Base-by-base conservation (phyloP, 306 rosid species). In the Luffa acutangula region DNA sequence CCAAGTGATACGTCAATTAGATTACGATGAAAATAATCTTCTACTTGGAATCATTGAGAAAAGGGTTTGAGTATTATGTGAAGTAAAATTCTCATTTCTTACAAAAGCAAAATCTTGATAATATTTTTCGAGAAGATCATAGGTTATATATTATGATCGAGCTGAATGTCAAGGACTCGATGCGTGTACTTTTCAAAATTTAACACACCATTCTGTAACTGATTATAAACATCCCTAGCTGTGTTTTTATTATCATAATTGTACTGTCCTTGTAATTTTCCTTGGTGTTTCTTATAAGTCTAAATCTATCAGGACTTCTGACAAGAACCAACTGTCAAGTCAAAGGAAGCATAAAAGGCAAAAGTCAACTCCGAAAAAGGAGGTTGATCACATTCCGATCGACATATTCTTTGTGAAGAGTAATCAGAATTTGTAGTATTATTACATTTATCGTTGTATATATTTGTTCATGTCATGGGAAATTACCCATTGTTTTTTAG, bases 331-430 rank as follows among this genome's bases (percentile, higher is more conserved):
- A 21, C 76, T 46, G 57, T 31, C 79, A n/a, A 76, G 81, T 77
- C 85, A 78, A 57, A 85, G 91, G 76, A 91, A 86, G 81, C 84
- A 84, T 80, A 91, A 92, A 88, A 91, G 54, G 87, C 92, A 70
- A 58, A 95, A 88, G 88, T 45, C 80, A 75, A 77, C 89, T 25
- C 83, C 81, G 37, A 89, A 89, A 45, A 91, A 89, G 87, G 90
- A 88, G 82, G 91, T 88, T 77, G 85, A 80, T 18, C 83, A 86
- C 76, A 79, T 73, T 36, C 93, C 97, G 67, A 92, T 95, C 65
- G 98, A 95, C 82, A 57, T 52, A 36, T 95, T 92, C 85, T 95
- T 95, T 81, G 86, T 70, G 57, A 92, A 83, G 85, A 91, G 84
- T 77, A 83, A 75, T 82, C 85, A 81, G 77, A 89, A 80, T 78